A percentile compares a stretch with the other conserved stretches of the same genome.
phyloP scores from a whole-genome alignment of 2,329 filamentous ascomycete species.

The Trichophyton verrucosum region DNA sequence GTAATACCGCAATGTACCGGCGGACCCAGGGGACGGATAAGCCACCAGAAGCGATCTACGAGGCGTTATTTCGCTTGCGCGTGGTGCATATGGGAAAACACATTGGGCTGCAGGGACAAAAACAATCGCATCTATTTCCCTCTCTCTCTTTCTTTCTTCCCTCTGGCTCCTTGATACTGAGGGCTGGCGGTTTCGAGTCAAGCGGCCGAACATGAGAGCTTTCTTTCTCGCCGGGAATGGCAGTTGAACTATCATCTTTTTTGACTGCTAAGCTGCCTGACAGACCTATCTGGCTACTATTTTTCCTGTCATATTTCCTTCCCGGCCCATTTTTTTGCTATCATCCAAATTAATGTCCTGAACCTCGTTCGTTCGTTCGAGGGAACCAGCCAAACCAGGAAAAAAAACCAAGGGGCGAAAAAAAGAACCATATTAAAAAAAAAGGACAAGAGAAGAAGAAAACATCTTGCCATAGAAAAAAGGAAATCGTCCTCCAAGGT shows the following conservation, averaged over 20 bases:
- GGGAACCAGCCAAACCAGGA: background rate
- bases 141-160: background rate
- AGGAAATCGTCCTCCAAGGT: constrained; percentile 1
- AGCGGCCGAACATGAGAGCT: background rate
- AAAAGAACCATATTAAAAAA: background rate
- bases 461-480: background rate
- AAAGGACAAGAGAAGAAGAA: background rate
- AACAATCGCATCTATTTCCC: background rate
- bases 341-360: background rate
- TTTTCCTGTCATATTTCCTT: too few relatives aligned
- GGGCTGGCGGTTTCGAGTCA: background rate
- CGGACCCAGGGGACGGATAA: background rate
- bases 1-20: constrained; percentile 2
- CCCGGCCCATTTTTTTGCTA: background rate
- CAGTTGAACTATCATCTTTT: background rate
- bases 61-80: constrained; percentile 1
- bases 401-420: background rate
- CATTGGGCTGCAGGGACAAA: background rate
- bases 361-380: background rate
- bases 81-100: constrained; percentile 2
- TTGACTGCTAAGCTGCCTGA: background rate
- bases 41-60: constrained; percentile 2
- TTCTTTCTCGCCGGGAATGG: background rate
- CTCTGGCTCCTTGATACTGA: too few relatives aligned
- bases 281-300: too few relatives aligned